phyloP scores from a whole-genome alignment of 2,329 filamentous ascomycete species.

The Thermomyces lanuginosus region DNA sequence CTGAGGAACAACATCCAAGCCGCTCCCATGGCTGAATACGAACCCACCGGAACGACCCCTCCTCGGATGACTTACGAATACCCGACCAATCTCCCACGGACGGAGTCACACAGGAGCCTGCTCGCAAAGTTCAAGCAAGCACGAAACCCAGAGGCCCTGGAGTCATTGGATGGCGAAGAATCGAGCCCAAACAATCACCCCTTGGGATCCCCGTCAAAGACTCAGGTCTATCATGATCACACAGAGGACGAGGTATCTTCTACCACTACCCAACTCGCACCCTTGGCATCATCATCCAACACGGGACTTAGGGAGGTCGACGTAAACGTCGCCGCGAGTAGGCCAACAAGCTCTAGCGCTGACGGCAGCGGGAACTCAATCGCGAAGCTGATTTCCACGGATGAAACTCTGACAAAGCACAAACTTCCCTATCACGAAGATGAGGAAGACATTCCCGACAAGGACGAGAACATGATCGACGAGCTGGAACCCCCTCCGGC shows the following conservation, averaged over 20 bases:
- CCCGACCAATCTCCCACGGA: slow-evolving; percentile 61
- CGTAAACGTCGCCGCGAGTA: slow-evolving; percentile 29
- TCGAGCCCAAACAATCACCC: slow-evolving; percentile 10
- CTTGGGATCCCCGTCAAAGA: slow-evolving; percentile 29
- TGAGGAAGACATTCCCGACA: no score
- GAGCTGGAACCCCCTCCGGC: no score
- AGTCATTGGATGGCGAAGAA: slow-evolving; percentile 18
- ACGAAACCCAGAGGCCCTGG: slow-evolving; percentile 15
- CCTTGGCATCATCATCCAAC: slow-evolving; percentile 17
- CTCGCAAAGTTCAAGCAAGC: slow-evolving; percentile 35
- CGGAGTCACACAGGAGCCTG: slow-evolving; percentile 44
- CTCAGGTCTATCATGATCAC: slow-evolving; percentile 39
- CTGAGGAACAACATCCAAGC: slow-evolving; percentile 53
- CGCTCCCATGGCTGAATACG: slow-evolving; percentile 59
- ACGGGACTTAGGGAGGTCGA: slow-evolving; percentile 37
- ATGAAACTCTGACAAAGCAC: no score
- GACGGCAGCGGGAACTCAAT: no score
- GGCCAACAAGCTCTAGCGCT: slow-evolving; percentile 12
- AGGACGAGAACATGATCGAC: no score
- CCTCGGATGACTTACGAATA: slow-evolving; percentile 69
- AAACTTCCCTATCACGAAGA: no score
- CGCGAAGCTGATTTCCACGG: no score
- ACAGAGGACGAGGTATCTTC: slow-evolving; percentile 21
- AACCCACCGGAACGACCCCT: slow-evolving; percentile 71
- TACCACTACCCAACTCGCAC: slow-evolving; percentile 13